phyloP scores from a whole-genome alignment of 2,329 filamentous ascomycete species.

The Pestalotiopsis sp. region DNA sequence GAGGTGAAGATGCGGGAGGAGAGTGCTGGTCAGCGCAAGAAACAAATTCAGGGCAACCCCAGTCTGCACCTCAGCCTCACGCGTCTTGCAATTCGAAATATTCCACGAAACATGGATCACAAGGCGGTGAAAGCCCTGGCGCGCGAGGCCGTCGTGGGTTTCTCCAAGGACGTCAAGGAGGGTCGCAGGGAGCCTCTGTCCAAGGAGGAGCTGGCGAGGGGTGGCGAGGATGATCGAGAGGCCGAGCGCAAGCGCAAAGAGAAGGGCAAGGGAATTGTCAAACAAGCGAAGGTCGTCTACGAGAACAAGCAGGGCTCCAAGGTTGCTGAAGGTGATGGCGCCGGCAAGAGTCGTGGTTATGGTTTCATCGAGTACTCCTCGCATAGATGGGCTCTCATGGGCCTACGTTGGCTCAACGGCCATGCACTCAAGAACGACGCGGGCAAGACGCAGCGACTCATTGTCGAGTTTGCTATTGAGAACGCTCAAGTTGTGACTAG shows the following conservation, averaged over 20 bases:
- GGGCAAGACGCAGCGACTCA: slow-evolving; percentile 84
- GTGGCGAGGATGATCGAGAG: slow-evolving; percentile 76
- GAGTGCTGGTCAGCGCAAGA: slow-evolving; percentile 84
- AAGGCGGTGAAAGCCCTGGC: slow-evolving; percentile 92
- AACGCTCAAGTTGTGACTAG: slow-evolving; percentile 94
- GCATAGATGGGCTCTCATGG: slow-evolving; percentile 94
- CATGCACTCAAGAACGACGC: slow-evolving; percentile 58
- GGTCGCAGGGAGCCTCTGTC: slow-evolving; percentile 77
- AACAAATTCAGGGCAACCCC: slow-evolving; percentile 88
- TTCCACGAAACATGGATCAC: slow-evolving; percentile 79
- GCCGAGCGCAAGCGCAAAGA: slow-evolving; percentile 78
- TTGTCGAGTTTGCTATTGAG: slow-evolving; percentile 97
- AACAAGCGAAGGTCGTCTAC: slow-evolving; percentile 92
- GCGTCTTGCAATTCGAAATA: slow-evolving; percentile 86
- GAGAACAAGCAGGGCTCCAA: slow-evolving; percentile 86
- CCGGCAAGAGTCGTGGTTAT: slow-evolving; percentile 86
- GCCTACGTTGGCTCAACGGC: slow-evolving; percentile 89
- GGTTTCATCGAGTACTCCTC: slow-evolving; percentile 97
- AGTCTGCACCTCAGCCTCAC: slow-evolving; percentile 86
- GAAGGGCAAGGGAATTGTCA: slow-evolving; percentile 84
- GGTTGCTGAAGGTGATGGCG: slow-evolving; percentile 74
- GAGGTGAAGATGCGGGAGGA: slow-evolving; percentile 89
- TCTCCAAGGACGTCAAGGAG: slow-evolving; percentile 84
- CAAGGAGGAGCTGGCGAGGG: slow-evolving; percentile 84
- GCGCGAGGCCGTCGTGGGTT: slow-evolving; percentile 89